These are phyloP conservation scores for Tulasnella sp. DNA, from an alignment of 768 basidiomycete genomes.

Conservation along the genomic window DNA sequence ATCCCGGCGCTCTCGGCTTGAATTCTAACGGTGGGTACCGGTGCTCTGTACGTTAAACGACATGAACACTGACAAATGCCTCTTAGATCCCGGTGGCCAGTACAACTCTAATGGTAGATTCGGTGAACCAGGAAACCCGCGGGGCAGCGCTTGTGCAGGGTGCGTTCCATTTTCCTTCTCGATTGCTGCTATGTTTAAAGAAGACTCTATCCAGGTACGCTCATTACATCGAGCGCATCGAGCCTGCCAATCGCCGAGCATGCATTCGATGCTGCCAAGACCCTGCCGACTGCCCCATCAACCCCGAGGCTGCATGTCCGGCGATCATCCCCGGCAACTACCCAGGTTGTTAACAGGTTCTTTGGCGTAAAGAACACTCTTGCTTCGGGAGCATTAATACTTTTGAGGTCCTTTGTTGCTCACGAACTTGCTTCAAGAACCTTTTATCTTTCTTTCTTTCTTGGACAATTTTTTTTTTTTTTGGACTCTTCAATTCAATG, in stretches of 20 bases:
- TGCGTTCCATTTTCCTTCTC: not conserved
- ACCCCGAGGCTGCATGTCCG: constrained; percentile 13
- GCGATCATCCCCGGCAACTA: constrained; percentile 8
- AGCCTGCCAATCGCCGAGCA: constrained; percentile 6
- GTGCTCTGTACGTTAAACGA: too few species aligned
- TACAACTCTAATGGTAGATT: constrained; percentile 9
- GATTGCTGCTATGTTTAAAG: too few species aligned
- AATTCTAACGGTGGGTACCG: constrained; percentile 1
- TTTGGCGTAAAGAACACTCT: too few species aligned
- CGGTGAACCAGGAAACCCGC: constrained; percentile 13
- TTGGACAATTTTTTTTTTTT: too few species aligned
- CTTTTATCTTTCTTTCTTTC: too few species aligned
- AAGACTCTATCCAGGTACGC: not conserved
- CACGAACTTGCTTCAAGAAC: too few species aligned
- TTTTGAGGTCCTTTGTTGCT: too few species aligned
- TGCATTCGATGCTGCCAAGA: constrained; percentile 18
- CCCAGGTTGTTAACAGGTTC: not conserved
- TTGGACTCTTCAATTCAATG: too few species aligned
- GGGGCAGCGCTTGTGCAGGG: constrained; percentile 6
- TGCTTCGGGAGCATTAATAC: too few species aligned
- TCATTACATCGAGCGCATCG: constrained; percentile 15
- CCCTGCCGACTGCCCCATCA: constrained; percentile 8
- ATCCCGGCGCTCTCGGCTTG: not conserved
- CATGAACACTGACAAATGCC: too few species aligned
- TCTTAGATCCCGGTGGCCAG: constrained; percentile 10